phyloP scores from a whole-genome alignment of 2,329 filamentous ascomycete genomes.

The Pyrenochaeta sp. region DNA sequence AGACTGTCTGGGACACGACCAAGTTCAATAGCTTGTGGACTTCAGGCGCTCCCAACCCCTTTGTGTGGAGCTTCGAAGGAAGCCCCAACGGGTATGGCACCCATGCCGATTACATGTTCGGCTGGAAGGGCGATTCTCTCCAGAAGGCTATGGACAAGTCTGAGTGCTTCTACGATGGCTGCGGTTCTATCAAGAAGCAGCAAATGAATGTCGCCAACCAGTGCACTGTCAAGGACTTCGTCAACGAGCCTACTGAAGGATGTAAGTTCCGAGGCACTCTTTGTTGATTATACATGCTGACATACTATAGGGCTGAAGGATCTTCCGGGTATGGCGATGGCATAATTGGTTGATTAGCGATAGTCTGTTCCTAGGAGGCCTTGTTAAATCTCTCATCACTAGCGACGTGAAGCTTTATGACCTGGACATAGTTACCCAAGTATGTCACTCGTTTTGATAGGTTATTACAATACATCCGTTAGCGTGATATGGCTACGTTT shows the following conservation, averaged over 20 bases:
- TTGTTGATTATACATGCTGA: background rate
- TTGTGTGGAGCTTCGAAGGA: constrained; percentile 32
- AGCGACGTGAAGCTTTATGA: too few relatives aligned
- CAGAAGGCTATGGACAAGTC: constrained; percentile 28
- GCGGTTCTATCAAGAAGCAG: constrained; percentile 34
- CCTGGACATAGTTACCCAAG: too few relatives aligned
- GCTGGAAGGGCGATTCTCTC: constrained; percentile 27
- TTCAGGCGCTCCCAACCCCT: constrained; percentile 23
- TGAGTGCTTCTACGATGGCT: constrained; percentile 30
- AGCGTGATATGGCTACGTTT: too few relatives aligned
- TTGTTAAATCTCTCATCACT: too few relatives aligned
- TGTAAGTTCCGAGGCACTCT: constrained; percentile 14
- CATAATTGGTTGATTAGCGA: background rate
- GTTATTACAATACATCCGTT: too few relatives aligned
- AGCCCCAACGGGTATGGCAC: constrained; percentile 21
- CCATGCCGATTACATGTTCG: constrained; percentile 37
- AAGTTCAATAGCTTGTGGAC: constrained; percentile 38
- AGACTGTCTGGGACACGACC: constrained; percentile 34
- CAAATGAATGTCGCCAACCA: constrained; percentile 29
- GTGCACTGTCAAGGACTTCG: constrained; percentile 33
- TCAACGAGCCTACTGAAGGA: constrained; percentile 29
- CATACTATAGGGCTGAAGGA: constrained; percentile 5
- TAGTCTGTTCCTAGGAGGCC: too few relatives aligned
- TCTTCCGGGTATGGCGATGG: constrained; percentile 11
- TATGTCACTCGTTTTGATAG: too few relatives aligned